A percentile compares a stretch with the other conserved stretches of the same genome.
Evolutionary conservation across 306 rosid genomes (phyloP).

Genomic region (Cicer judaicum): DNA sequence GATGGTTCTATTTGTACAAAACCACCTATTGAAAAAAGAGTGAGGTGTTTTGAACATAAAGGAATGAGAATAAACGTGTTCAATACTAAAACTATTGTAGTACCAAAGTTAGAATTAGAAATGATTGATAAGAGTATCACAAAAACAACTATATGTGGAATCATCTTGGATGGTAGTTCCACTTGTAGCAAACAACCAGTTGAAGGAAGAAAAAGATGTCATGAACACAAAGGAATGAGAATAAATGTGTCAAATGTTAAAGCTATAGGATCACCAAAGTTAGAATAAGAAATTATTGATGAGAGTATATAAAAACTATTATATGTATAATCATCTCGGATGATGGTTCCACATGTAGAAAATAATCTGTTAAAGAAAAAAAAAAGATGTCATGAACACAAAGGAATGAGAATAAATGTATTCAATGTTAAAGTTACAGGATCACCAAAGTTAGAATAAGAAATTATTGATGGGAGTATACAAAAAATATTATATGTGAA

Average conservation of each 20-base stretch:
- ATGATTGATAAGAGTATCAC: conserved; percentile 33
- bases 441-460: background rate
- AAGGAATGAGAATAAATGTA: conserved; percentile 65
- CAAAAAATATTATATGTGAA: conserved; percentile 58
- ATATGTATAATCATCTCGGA: conserved; percentile 64
- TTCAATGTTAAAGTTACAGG: background rate
- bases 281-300: conserved; percentile 33
- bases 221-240: conserved; percentile 77
- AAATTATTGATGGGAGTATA: background rate
- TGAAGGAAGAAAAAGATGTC: conserved; percentile 77
- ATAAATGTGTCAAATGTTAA: conserved; percentile 36
- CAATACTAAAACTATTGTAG: conserved; percentile 12
- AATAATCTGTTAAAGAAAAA: conserved; percentile 60
- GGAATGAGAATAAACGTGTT: conserved; percentile 63
- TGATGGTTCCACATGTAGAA: conserved; percentile 70
- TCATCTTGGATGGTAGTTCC: conserved; percentile 63
- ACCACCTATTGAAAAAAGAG: conserved; percentile 69
- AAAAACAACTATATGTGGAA: conserved; percentile 60
- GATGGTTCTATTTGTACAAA: conserved; percentile 65
- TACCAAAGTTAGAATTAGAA: conserved; percentile 42
- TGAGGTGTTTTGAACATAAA: conserved; percentile 81
- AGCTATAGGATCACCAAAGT: no score
- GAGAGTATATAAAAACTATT: conserved; percentile 1
- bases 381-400: conserved; percentile 77
- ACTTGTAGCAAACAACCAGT: conserved; percentile 61